These are phyloP conservation scores for Phytopythium vexans DNA, from an alignment of 352 stramenopile genomes.

Conservation along the genomic window DNA sequence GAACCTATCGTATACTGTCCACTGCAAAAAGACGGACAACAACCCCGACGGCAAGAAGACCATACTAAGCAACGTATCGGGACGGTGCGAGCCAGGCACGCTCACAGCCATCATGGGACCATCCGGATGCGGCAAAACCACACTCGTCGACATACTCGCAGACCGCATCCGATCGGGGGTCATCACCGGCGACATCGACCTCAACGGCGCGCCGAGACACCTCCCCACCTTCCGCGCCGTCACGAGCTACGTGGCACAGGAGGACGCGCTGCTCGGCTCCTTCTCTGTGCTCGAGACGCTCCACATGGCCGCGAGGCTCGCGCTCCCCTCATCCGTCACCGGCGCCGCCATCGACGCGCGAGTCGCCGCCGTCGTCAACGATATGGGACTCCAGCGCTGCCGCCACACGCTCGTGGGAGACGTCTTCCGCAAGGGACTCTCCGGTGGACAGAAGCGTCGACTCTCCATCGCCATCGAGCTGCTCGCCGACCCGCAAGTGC, in stretches of 20 bases:
- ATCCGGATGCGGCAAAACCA: constrained; percentile 58
- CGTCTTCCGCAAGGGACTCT: constrained; percentile 80
- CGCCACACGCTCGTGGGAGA: constrained; percentile 70
- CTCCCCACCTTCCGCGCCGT: constrained; percentile 36
- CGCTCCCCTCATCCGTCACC: constrained; percentile 37
- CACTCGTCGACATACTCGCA: constrained; percentile 58
- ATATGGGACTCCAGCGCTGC: constrained; percentile 57
- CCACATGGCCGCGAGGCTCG: constrained; percentile 52
- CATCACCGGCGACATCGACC: constrained; percentile 45
- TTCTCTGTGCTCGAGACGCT: constrained; percentile 71
- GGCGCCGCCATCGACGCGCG: constrained; percentile 40
- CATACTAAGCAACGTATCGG: constrained; percentile 59
- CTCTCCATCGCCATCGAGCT: constrained; percentile 75
- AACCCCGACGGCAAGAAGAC: not conserved
- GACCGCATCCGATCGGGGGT: constrained; percentile 27
- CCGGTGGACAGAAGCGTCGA: constrained; percentile 81
- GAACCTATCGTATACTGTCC: constrained; percentile 57
- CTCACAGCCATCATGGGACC: constrained; percentile 70
- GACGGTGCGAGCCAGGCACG: constrained; percentile 47
- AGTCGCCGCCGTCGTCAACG: constrained; percentile 61
- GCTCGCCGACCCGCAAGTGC: constrained; percentile 83
- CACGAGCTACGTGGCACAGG: constrained; percentile 63
- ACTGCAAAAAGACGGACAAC: constrained; percentile 16
- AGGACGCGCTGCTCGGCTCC: constrained; percentile 56
- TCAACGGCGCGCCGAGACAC: constrained; percentile 42